Conservation (phyloP, 129 eudicot genomes). For the Flaveria brownii region DNA sequence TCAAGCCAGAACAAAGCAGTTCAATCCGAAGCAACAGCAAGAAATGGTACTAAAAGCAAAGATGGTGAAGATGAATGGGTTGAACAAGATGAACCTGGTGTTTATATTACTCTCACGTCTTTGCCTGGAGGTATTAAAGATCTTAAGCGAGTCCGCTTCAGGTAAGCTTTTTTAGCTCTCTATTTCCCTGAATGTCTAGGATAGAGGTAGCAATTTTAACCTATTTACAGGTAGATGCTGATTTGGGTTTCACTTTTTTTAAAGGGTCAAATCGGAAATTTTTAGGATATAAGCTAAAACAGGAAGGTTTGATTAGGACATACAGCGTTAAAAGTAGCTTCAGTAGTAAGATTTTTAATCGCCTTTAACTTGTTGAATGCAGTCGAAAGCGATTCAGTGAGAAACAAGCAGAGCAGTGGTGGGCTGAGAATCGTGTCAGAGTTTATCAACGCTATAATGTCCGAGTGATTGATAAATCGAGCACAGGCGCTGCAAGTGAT, state of each 20-base stretch:
- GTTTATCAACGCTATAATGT: slow-evolving; percentile 74
- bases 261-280: background rate
- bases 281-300: background rate
- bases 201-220: background rate
- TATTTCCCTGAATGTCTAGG: background rate
- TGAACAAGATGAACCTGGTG: slow-evolving; percentile 87
- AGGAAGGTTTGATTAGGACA: background rate
- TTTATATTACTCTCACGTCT: slow-evolving; percentile 67
- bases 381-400: slow-evolving; percentile 84
- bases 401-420: slow-evolving; percentile 94
- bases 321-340: too few species aligned
- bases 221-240: background rate
- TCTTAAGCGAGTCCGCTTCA: slow-evolving; percentile 78
- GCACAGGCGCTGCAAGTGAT: slow-evolving; percentile 64
- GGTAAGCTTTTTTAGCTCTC: slow-evolving; percentile 44
- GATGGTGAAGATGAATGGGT: slow-evolving; percentile 78
- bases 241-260: background rate
- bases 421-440: slow-evolving; percentile 80
- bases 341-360: background rate
- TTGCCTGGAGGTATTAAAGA: slow-evolving; percentile 73
- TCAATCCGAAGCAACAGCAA: slow-evolving; percentile 51
- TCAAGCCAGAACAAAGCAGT: slow-evolving; percentile 51
- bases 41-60: slow-evolving; percentile 56
- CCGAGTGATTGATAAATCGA: slow-evolving; percentile 68
- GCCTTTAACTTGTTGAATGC: slow-evolving; percentile 34